phyloP scores from a whole-genome alignment of 805 yeast species.

The Candida krabiensis region DNA sequence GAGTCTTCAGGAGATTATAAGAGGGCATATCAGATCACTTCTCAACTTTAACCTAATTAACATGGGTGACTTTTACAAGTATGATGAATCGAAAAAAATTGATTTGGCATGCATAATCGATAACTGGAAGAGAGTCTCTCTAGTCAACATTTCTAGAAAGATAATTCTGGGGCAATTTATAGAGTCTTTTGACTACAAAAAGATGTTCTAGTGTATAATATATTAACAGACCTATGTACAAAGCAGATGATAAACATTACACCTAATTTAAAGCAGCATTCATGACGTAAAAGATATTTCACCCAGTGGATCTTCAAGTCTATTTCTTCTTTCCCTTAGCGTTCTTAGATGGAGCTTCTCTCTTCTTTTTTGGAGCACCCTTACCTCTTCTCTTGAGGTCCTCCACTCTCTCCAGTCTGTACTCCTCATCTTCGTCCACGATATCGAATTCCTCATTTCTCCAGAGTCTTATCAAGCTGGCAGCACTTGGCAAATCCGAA shows the following conservation, averaged over 20 bases:
- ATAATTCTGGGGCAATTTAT: slow-evolving; percentile 32
- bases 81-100: slow-evolving; percentile 3
- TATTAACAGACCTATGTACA: slow-evolving; percentile 8
- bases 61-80: slow-evolving; percentile 13
- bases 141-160: slow-evolving; percentile 19
- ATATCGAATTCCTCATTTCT: slow-evolving; percentile 37
- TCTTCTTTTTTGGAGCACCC: slow-evolving; percentile 82
- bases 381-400: slow-evolving; percentile 81
- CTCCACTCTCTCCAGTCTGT: slow-evolving; percentile 63
- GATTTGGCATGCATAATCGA: slow-evolving; percentile 16
- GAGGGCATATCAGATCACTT: slow-evolving; percentile 31
- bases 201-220: slow-evolving; percentile 27
- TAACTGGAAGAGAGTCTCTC: slow-evolving; percentile 28
- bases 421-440: slow-evolving; percentile 66
- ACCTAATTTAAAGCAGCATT: background rate
- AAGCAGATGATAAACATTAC: background rate
- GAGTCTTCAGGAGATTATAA: slow-evolving; percentile 25
- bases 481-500: slow-evolving; percentile 63
- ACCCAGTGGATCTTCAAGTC: background rate
- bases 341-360: slow-evolving; percentile 37
- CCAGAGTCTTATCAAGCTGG: slow-evolving; percentile 27
- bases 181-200: slow-evolving; percentile 30
- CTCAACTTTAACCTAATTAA: slow-evolving; percentile 30
- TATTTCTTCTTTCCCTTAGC: slow-evolving; percentile 42
- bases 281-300: background rate